A percentile compares a stretch with the other conserved stretches of the same genome.
phyloP scores from a whole-genome alignment of 225 moss, liverwort and hornwort genomes.

The Physcomitrium patens region DNA sequence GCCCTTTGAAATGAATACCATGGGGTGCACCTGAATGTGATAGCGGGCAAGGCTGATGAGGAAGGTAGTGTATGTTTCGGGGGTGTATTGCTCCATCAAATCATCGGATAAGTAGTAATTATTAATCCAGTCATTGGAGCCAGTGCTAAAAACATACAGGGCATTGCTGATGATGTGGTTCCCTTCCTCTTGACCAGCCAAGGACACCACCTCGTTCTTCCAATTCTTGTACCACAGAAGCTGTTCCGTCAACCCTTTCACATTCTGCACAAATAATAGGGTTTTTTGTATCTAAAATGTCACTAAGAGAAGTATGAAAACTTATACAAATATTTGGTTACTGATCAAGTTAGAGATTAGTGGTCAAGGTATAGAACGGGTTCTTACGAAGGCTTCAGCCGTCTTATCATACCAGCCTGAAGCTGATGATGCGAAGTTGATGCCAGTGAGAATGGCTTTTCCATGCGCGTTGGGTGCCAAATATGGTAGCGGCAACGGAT shows the following conservation, averaged over 20 bases:
- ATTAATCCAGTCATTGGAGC: slow-evolving; percentile 78
- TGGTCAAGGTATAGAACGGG: not conserved
- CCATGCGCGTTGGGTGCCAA: slow-evolving; percentile 64
- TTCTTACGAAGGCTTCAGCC: slow-evolving; percentile 50
- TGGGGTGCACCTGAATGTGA: slow-evolving; percentile 52
- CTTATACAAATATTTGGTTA: no score
- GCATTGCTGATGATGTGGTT: slow-evolving; percentile 52
- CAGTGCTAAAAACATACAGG: slow-evolving; percentile 67
- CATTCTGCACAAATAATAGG: slow-evolving; percentile 48
- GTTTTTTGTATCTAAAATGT: no score
- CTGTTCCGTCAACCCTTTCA: slow-evolving; percentile 60
- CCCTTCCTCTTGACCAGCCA: slow-evolving; percentile 51
- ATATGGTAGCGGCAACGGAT: slow-evolving; percentile 52
- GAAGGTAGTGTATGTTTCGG: slow-evolving; percentile 48
- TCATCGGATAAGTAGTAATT: slow-evolving; percentile 61
- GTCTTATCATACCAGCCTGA: slow-evolving; percentile 63
- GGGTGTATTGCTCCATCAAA: slow-evolving; percentile 41
- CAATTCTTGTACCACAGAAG: slow-evolving; percentile 57
- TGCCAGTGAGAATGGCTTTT: slow-evolving; percentile 51
- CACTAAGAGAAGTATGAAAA: no score
- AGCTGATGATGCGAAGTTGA: slow-evolving; percentile 71
- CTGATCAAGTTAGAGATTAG: no score
- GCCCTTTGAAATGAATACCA: no score
- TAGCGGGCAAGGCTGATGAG: slow-evolving; percentile 22
- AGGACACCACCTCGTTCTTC: slow-evolving; percentile 48